These are phyloP conservation scores for Scopulariopsis brevicaulis DNA, from an alignment of 2,329 filamentous ascomycete genomes.

Conservation along the genomic window DNA sequence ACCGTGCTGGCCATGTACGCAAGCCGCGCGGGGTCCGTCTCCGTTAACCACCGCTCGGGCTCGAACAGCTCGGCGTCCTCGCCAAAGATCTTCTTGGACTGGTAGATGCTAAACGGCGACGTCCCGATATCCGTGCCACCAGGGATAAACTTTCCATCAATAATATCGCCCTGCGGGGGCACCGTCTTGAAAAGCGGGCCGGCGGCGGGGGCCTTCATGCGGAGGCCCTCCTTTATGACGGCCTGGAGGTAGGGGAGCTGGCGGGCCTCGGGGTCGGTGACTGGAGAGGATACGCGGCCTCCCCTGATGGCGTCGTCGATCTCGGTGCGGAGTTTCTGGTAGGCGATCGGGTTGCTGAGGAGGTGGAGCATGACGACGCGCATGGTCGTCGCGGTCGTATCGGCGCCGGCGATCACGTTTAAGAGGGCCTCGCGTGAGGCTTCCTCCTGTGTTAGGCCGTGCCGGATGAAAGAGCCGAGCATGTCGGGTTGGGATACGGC, in stretches of 20 bases:
- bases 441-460: slow-evolving; percentile 18
- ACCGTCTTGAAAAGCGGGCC: slow-evolving; percentile 21
- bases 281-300: slow-evolving; percentile 14
- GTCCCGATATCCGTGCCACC: slow-evolving; percentile 31
- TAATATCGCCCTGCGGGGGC: slow-evolving; percentile 23
- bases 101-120: slow-evolving; percentile 26
- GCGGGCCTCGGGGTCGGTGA: slow-evolving; percentile 22
- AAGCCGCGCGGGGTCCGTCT: slow-evolving; percentile 17
- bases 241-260: slow-evolving; percentile 35
- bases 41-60: slow-evolving; percentile 35
- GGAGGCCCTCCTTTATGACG: slow-evolving; percentile 34
- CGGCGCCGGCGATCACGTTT: slow-evolving; percentile 22
- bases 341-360: slow-evolving; percentile 33
- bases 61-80: slow-evolving; percentile 27
- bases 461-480: slow-evolving; percentile 27
- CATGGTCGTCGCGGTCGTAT: slow-evolving; percentile 22
- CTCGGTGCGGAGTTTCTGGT: slow-evolving; percentile 33
- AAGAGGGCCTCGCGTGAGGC: slow-evolving; percentile 18
- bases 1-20: slow-evolving; percentile 23
- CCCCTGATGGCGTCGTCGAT: slow-evolving; percentile 22
- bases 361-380: slow-evolving; percentile 39
- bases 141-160: slow-evolving; percentile 28
- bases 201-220: slow-evolving; percentile 31
- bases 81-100: slow-evolving; percentile 23
- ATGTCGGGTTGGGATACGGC: slow-evolving; percentile 24